phyloP scores from a whole-genome alignment of 495 filamentous ascomycete species.

The Penicillium soppii region DNA sequence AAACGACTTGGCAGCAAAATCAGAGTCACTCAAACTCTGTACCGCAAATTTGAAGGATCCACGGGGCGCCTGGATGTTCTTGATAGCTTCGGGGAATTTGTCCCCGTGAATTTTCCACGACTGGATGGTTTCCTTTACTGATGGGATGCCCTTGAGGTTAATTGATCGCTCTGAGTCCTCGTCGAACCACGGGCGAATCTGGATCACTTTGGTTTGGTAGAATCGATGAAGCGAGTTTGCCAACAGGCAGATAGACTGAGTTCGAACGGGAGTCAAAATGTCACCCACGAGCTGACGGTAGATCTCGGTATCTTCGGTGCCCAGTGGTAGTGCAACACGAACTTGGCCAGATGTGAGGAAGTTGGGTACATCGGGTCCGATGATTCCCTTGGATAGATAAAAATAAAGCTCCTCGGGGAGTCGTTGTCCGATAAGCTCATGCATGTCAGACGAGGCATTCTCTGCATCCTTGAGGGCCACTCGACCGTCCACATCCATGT shows the following conservation, averaged over 20 bases:
- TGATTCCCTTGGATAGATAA: constrained; percentile 80
- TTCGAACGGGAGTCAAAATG: constrained; percentile 68
- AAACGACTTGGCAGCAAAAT: constrained; percentile 68
- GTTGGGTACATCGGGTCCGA: constrained; percentile 76
- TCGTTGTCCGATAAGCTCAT: constrained; percentile 84
- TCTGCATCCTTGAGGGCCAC: constrained; percentile 70
- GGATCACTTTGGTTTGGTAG: constrained; percentile 73
- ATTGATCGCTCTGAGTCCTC: constrained; percentile 62
- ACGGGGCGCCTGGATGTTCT: constrained; percentile 36
- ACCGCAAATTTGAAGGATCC: constrained; percentile 48
- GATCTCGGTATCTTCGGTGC: constrained; percentile 74
- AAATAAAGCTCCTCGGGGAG: constrained; percentile 90
- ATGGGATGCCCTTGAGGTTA: constrained; percentile 61
- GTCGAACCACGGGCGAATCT: constrained; percentile 83
- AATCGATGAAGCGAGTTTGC: constrained; percentile 76
- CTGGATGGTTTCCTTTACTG: constrained; percentile 58
- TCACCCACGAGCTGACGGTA: constrained; percentile 76
- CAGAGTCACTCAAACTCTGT: constrained; percentile 57
- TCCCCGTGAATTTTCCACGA: constrained; percentile 71
- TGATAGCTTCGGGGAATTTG: constrained; percentile 42
- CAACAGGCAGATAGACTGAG: constrained; percentile 71
- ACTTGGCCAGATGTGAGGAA: constrained; percentile 78
- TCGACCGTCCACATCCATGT: constrained; percentile 71
- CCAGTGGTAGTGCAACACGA: constrained; percentile 71
- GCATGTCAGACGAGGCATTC: constrained; percentile 72